Conservation (phyloP, 2,329 filamentous ascomycete species). For the Beauveria asiatica region DNA sequence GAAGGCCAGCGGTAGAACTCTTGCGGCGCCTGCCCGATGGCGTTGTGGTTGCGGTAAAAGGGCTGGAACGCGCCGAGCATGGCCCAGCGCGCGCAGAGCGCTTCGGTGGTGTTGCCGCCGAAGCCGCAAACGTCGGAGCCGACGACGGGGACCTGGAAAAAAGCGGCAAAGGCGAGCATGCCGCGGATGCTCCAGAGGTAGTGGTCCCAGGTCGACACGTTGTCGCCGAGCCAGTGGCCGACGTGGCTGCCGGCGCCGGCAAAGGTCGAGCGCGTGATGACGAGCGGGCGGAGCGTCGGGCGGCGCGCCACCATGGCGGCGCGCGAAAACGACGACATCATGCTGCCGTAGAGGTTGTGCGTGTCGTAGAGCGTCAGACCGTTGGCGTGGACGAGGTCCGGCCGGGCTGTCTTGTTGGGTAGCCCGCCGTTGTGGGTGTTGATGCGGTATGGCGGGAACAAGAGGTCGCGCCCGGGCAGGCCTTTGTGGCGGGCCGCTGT, state of each 20-base stretch:
- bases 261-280: constrained; percentile 71
- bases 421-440: constrained; percentile 31
- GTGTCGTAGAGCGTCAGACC: constrained; percentile 64
- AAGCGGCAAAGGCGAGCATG: constrained; percentile 51
- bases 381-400: constrained; percentile 59
- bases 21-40: constrained; percentile 35
- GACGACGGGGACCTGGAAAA: constrained; percentile 62
- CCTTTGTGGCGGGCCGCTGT: constrained; percentile 13
- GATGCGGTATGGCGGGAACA: constrained; percentile 16
- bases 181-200: constrained; percentile 50
- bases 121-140: constrained; percentile 75
- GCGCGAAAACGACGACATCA: constrained; percentile 63
- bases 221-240: constrained; percentile 48
- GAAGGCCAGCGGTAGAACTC: constrained; percentile 60
- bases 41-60: constrained; percentile 61
- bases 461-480: constrained; percentile 15
- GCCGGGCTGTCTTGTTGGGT: constrained; percentile 54
- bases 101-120: constrained; percentile 50
- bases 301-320: constrained; percentile 58
- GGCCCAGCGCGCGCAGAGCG: constrained; percentile 59
- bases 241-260: constrained; percentile 61
- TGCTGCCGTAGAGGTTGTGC: constrained; percentile 68
- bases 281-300: constrained; percentile 54
- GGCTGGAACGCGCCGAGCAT: constrained; percentile 57
- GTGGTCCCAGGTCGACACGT: constrained; percentile 41